Evolutionary conservation across 305 asterid genomes (phyloP), one percentile per base, ranked within the genome.

Genomic region (Coffea humblotiana): DNA sequence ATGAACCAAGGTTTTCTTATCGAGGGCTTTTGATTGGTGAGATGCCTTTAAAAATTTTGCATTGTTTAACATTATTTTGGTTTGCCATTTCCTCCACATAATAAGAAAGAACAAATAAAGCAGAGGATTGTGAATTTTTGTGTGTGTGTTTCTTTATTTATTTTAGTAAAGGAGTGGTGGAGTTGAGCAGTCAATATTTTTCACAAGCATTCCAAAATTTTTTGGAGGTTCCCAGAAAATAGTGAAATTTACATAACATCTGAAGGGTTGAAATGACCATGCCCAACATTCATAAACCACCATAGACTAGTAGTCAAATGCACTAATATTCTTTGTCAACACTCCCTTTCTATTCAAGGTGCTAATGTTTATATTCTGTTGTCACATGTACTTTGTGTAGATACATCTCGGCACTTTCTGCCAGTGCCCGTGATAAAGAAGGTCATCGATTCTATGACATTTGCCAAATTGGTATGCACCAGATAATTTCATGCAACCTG

Each of bases 11-110:
- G 79, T 96, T 96, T 86, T 80, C 97, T 3, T 92, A 90, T 84
- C 92, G 99, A 66, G 99, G 99, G 77, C 95, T 96, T 80, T 85
- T 94, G 83, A 94, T 96, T 45, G 99, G 99, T 96, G 82, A 88
- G 92, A 45, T 37, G 45, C 37, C 79, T 81, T 27, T 25, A 71
- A 21, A 76, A 65, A 45, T 45, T 35, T 37, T 68, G 25, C 72
- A 37, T 58, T 19, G 6, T 72, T 77, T 43, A 48, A 65, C 52
- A 56, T 21, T 19, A 49, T 49, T 9, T 49, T 81, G 58, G 70
- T 35, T 61, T 18, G 23, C 14, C 54, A 49, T 49, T 49, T 49
- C 54, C 54, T 9, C 54, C 15, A 10, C 12, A 49, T 49, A 13
- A 49, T 9, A 14, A 49, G 15, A 0, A 49, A 49, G 54, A 49